These are phyloP conservation scores for Pezizomycotina sp. DNA, from an alignment of 2,329 filamentous ascomycete species.

Conservation along the genomic window DNA sequence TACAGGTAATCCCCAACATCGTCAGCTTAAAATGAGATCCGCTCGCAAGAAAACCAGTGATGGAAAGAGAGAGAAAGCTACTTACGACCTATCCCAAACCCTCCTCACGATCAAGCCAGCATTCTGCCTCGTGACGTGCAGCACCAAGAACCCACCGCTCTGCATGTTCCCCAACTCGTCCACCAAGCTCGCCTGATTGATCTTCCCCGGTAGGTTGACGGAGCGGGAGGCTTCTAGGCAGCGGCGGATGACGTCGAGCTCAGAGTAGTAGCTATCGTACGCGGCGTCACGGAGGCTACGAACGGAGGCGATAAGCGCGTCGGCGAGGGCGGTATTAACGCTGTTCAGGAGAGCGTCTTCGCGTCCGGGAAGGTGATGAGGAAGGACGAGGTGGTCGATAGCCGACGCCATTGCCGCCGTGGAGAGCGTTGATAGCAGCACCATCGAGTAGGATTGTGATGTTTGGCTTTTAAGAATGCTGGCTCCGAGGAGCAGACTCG, in stretches of 20 bases:
- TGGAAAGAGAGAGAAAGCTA: neutral
- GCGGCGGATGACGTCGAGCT: slow-evolving; percentile 14
- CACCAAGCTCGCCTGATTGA: slow-evolving; percentile 24
- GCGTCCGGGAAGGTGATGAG: slow-evolving; percentile 30
- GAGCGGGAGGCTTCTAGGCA: slow-evolving; percentile 18
- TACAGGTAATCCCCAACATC: slow-evolving; percentile 17
- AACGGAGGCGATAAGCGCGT: slow-evolving; percentile 23
- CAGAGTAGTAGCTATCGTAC: slow-evolving; percentile 18
- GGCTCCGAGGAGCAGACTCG: no score
- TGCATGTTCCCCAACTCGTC: slow-evolving; percentile 26
- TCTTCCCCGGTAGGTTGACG: slow-evolving; percentile 18
- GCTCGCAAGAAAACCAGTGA: slow-evolving; percentile 10
- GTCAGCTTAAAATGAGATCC: slow-evolving; percentile 13
- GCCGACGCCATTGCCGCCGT: no score
- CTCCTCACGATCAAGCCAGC: slow-evolving; percentile 33
- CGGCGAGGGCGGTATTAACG: slow-evolving; percentile 26
- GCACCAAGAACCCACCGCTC: slow-evolving; percentile 29
- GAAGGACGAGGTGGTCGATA: slow-evolving; percentile 34
- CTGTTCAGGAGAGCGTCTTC: slow-evolving; percentile 27
- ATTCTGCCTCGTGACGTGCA: slow-evolving; percentile 37
- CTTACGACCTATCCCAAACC: slow-evolving; percentile 25
- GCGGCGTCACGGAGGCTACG: slow-evolving; percentile 17
- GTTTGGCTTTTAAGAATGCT: no score
- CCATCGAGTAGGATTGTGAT: no score
- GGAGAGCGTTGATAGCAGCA: no score